Evolutionary conservation across 495 filamentous ascomycete genomes (phyloP), one percentile per base, ranked within the genome.

Genomic region (Ramalina intermedia): DNA sequence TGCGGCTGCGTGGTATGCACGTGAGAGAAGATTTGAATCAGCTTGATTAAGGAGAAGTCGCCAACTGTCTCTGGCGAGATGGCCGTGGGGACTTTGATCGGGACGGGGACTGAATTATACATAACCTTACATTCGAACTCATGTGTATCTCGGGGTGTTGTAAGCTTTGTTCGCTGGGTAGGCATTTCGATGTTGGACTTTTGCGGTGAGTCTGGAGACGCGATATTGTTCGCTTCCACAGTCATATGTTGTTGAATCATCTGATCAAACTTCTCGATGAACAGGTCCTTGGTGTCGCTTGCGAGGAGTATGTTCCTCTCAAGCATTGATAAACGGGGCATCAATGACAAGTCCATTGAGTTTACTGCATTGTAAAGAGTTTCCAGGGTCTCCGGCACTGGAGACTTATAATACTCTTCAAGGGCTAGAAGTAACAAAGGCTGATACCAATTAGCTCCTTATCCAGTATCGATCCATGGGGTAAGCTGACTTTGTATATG

Each of bases 381-480:
- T 36, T 85, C 81, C n/a, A 99, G 71, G 0, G 90, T 96, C 65
- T 91, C 87, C 14, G 85, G 81, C 49, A 82, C 81, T 0, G 91
- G 91, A 2, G 83, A 81, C 60, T 93, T 91, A 67, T 95, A 99
- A 63, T 99, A 99, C 56, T 96, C 88, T 61, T 96, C 91, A 37
- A 99, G 69, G 2, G 91, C 91, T n/a, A 99, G 69, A 48, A 99
- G 72, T 43, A 99, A 74, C 17, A 99, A 76, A 50, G 91, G 91
- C 85, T 94, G 46, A 36, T 17, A 9, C 17, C 24, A 7, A 33
- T 54, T 29, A 54, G 52, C 13, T 33, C n/a, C 5, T 4, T 7
- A 33, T 33, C 23, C 4, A 24, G 42, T 33, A 48, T 6, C 14
- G n/a, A 42, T 24, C 24, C 3, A 41, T 35, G 23, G 48, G 14